Conservation (phyloP, 2,329 filamentous ascomycete genomes). For the Dothideomycetes sp. region DNA sequence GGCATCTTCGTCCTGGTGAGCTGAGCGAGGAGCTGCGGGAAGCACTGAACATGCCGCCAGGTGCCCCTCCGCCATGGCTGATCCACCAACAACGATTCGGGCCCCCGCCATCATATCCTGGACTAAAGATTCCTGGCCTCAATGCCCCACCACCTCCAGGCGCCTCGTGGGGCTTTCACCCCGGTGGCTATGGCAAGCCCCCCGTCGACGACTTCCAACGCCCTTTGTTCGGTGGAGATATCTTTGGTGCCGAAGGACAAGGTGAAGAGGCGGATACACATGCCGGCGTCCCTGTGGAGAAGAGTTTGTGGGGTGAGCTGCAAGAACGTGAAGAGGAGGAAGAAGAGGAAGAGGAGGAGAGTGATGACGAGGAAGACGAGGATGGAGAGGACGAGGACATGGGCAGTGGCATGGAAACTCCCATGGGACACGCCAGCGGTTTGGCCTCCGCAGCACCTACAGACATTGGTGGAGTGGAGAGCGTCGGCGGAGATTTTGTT, state of each 20-base stretch:
- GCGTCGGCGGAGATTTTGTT: conserved; percentile 76
- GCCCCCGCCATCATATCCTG: conserved; percentile 86
- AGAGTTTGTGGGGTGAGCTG: conserved; percentile 82
- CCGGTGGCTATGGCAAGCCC: conserved; percentile 91
- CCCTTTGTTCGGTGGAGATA: conserved; percentile 85
- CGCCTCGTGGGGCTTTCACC: conserved; percentile 87
- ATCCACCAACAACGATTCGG: conserved; percentile 94
- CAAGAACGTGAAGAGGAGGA: conserved; percentile 69
- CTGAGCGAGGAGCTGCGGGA: conserved; percentile 82
- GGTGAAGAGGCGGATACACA: conserved; percentile 47
- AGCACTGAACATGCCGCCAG: conserved; percentile 84
- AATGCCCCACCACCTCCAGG: conserved; percentile 87
- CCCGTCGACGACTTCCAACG: conserved; percentile 88
- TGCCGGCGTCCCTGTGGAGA: conserved; percentile 68
- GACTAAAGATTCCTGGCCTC: conserved; percentile 86
- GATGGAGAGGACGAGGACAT: conserved; percentile 61
- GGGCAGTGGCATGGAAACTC: conserved; percentile 58
- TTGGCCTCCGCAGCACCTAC: conserved; percentile 71
- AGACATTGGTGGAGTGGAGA: conserved; percentile 65
- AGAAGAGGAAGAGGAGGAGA: conserved; percentile 51
- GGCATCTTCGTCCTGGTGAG: conserved; percentile 82
- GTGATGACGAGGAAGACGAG: conserved; percentile 56
- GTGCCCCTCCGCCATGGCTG: conserved; percentile 89
- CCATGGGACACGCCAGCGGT: conserved; percentile 54
- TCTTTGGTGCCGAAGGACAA: conserved; percentile 67